Evolutionary conservation across 2,329 filamentous ascomycete genomes (phyloP).

Genomic region (Ophiostoma quercus): DNA sequence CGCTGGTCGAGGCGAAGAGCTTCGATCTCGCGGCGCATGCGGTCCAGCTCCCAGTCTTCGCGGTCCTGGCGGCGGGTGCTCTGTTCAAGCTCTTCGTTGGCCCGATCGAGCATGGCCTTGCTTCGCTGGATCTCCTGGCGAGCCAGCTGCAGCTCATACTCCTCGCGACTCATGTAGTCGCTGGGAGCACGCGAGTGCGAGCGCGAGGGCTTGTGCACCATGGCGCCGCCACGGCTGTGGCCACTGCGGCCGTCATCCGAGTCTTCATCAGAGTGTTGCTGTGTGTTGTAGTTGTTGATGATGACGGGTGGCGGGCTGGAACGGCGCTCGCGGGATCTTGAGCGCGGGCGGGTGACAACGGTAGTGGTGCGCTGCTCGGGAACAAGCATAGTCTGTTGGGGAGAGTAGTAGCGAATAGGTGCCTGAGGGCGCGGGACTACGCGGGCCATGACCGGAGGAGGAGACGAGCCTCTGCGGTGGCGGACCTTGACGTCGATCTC

Average conservation of each 20-base stretch:
- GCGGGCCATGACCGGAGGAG: constrained; percentile 32
- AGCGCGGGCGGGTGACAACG: constrained; percentile 39
- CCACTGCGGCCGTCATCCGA: constrained; percentile 31
- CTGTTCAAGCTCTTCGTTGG: constrained; percentile 29
- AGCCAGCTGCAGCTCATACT: constrained; percentile 33
- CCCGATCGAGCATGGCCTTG: not conserved
- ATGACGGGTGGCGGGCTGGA: constrained; percentile 48
- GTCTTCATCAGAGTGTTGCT: constrained; percentile 39
- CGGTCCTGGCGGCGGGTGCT: constrained; percentile 47
- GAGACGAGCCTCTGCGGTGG: constrained; percentile 33
- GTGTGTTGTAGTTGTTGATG: constrained; percentile 50
- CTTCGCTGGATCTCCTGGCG: not conserved
- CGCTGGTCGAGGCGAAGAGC: constrained; percentile 41
- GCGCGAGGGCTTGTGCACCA: constrained; percentile 24
- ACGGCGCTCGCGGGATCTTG: constrained; percentile 44
- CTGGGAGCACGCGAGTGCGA: constrained; percentile 28
- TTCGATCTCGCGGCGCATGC: constrained; percentile 41
- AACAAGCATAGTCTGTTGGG: constrained; percentile 38
- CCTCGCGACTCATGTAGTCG: constrained; percentile 40
- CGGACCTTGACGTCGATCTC: constrained; percentile 50
- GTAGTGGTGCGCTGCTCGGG: constrained; percentile 45
- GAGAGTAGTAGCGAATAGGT: constrained; percentile 39
- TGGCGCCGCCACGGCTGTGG: constrained; percentile 29
- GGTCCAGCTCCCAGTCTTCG: constrained; percentile 39
- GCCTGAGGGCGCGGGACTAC: constrained; percentile 23